Base-by-base conservation (phyloP, 495 filamentous ascomycete genomes). In the Cryomyces antarcticus region DNA sequence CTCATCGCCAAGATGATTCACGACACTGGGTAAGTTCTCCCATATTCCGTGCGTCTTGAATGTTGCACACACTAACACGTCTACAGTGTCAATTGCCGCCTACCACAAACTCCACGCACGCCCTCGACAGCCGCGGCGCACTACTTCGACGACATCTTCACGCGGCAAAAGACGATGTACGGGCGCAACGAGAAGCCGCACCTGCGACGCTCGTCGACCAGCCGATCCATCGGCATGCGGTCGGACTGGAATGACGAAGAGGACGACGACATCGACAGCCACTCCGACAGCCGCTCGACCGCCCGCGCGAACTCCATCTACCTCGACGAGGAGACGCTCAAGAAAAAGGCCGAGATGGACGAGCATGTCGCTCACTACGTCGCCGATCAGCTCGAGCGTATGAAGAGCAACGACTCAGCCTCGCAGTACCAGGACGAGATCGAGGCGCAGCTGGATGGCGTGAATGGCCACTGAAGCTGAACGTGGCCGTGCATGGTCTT, bases 1-100 rank as follows among this genome's bases (percentile, higher is more conserved):
- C 55, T 96, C 39, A 82, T 96, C 52, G 88, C 88, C 6, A 87
- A 92, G 55, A 75, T 96, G 73, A 95, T 96, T 41, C 88, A 96
- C 47, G 88, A 96, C 50, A 93, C 88, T 46, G 88, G 83, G 82
- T 80, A 71, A 59, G 78, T 59, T 30, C 17, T 28, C 43, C 7
- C 41, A 37, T 36, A 17, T 41, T 12, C 38, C 41, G 31, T 37
- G 24, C 35, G n/a, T 7, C 46, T 13, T 45, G 36, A 31, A 34
- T 28, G 30, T 34, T 11, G 30, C 27, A 28, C 9, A 35, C 49
- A 39, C 52, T 44, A 40, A 55, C 45, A 35, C 12, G 0, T 31
- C 0, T 41, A 5, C 44, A 86, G 84, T 38, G 67, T 94, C 49
- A 92, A 73, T 53, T 96, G 88, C 60, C 82, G 88, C 50, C 71